Evolutionary conservation across 225 moss, liverwort and hornwort species (phyloP).

Genomic region (Antitrichia curtipendula): DNA sequence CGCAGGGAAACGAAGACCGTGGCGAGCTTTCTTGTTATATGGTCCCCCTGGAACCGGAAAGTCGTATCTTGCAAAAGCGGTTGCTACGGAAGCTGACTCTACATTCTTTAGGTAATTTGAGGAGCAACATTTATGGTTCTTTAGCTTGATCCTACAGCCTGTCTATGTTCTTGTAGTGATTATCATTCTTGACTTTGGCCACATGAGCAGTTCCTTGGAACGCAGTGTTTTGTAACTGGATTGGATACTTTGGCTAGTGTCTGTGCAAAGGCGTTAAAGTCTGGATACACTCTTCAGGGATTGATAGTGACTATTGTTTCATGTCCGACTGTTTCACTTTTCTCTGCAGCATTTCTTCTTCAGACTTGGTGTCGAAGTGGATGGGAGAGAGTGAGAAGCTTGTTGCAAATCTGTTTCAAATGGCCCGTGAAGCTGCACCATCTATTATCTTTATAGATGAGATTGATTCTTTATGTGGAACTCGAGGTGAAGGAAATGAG

Average conservation of each 20-base stretch:
- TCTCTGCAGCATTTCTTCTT: constrained; percentile 81
- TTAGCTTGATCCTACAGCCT: neutral
- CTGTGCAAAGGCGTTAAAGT: neutral
- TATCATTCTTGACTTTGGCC: neutral
- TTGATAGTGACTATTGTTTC: neutral
- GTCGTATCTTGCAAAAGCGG: constrained; percentile 95
- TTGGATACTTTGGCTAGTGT: neutral
- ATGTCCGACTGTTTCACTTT: neutral
- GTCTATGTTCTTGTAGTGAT: neutral
- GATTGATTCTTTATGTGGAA: constrained; percentile 96
- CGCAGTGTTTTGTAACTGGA: neutral
- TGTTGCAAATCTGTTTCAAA: constrained; percentile 93
- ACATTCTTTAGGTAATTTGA: constrained; percentile 66
- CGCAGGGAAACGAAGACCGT: constrained; percentile 80
- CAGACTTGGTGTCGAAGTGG: constrained; percentile 97
- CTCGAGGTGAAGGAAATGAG: constrained; percentile 95
- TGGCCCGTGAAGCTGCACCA: constrained; percentile 94
- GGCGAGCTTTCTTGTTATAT: constrained; percentile 92
- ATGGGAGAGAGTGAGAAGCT: constrained; percentile 99
- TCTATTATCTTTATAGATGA: constrained; percentile 98
- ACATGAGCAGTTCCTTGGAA: neutral
- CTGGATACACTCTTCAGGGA: neutral
- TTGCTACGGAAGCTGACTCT: constrained; percentile 93
- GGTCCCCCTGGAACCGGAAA: constrained; percentile 97
- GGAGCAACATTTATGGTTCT: neutral